Base-by-base conservation (phyloP, 352 stramenopile species). In the Aphanomyces astaci region DNA sequence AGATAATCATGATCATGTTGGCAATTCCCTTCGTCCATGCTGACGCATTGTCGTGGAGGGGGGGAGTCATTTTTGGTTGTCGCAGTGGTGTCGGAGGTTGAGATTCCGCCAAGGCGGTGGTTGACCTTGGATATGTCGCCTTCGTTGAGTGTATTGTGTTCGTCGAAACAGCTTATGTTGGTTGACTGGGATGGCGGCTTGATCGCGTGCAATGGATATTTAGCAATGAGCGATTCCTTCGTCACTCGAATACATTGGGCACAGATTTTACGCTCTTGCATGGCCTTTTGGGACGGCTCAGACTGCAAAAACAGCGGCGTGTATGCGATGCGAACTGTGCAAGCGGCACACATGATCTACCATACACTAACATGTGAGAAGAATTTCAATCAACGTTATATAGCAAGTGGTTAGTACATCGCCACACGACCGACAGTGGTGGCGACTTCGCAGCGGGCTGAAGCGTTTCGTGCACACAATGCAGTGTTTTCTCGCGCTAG, bases 281-380 rank as follows among this genome's bases (percentile, higher is more conserved):
- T 59, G 22, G 51, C 51, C 9, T 59, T 59, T 32, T 59, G 22
- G 1, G 51, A 40, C 17, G 51, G 51, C 13, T 39, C 30, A 4
- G 51, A 59, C 19, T 59, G 51, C 27, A 59, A 36, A 59, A 11
- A 59, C 5, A 30, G 15, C 30, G 51, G 51, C 25, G 51, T 59
- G 27, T 59, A 59, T 19, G 51, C 51, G n/a, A 59, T 59, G 7
- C 27, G 51, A 7, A 59, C 36, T n/a, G 62, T 56, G 25, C 62
- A 68, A 2, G 28, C 62, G 27, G 10, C 51, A 22, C 62, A 68
- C 46, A 68, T 68, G 62, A 68, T 68, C 62, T 68, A 68, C 11
- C 3, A 17, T 9, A 7, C 4, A 22, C 40, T n/a, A n/a, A n/a
- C n/a, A n/a, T n/a, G n/a, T n/a, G n/a, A n/a, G n/a, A n/a, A n/a